Evolutionary conservation across 257 asterid species (phyloP).

Genomic region (Przewalskia tangutica): DNA sequence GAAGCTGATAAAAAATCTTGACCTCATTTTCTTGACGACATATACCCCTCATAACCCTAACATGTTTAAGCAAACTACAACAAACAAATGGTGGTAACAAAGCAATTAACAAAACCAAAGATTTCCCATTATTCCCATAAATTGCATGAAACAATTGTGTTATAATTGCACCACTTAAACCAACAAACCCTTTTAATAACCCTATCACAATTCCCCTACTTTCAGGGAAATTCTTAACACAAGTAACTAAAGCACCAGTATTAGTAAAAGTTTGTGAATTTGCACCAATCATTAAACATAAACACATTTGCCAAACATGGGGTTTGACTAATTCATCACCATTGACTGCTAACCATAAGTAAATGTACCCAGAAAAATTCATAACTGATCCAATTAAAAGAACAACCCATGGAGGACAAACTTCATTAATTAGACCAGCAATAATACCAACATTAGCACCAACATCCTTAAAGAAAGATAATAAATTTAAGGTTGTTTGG

Average conservation of each 20-base stretch:
- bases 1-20: constrained; percentile 15
- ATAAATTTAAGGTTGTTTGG: constrained; percentile 58
- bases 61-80: constrained; percentile 15
- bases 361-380: constrained; percentile 67
- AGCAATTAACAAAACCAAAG: constrained; percentile 20
- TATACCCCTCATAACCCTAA: constrained; percentile 21
- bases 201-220: constrained; percentile 31
- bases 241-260: constrained; percentile 73
- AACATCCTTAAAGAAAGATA: constrained; percentile 60
- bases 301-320: constrained; percentile 68
- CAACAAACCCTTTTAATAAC: constrained; percentile 28
- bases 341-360: constrained; percentile 66
- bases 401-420: constrained; percentile 78
- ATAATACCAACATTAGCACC: constrained; percentile 63
- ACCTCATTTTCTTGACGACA: constrained; percentile 16
- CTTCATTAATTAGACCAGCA: constrained; percentile 62
- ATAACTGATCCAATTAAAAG: constrained; percentile 55
- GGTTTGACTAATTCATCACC: constrained; percentile 33
- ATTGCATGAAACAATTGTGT: constrained; percentile 22
- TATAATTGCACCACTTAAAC: constrained; percentile 32
- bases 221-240: constrained; percentile 66
- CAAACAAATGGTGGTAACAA: constrained; percentile 26
- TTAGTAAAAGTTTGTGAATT: constrained; percentile 72
- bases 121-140: constrained; percentile 12
- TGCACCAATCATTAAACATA: constrained; percentile 65